Evolutionary conservation across 768 basidiomycete species (phyloP).

Genomic region (Clathrus columnatus): DNA sequence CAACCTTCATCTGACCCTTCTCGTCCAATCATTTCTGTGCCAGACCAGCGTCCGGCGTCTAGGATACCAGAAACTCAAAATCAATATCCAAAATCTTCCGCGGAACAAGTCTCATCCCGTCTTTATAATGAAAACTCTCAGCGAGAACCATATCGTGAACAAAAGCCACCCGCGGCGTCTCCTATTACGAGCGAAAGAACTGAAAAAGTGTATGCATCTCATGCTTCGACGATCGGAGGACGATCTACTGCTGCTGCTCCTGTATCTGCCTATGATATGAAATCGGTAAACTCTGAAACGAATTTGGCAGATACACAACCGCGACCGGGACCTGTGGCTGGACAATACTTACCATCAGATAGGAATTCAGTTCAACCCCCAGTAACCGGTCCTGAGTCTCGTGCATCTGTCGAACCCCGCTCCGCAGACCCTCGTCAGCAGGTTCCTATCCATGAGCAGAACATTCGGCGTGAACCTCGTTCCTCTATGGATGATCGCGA

Average conservation of each 20-base stretch:
- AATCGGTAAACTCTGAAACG: not conserved
- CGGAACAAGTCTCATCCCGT: not conserved
- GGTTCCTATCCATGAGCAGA: not conserved
- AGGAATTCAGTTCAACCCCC: not conserved
- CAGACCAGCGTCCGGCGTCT: constrained; percentile 1
- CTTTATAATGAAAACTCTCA: not conserved
- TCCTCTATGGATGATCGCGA: not conserved
- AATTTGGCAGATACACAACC: not conserved
- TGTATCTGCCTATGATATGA: not conserved
- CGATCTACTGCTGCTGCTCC: not conserved
- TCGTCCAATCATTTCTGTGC: not conserved
- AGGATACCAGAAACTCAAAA: not conserved
- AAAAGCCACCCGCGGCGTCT: not conserved
- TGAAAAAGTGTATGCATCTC: not conserved
- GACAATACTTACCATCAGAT: not conserved
- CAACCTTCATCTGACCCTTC: not conserved
- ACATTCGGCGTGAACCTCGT: not conserved
- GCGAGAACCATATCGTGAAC: not conserved
- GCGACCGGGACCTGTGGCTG: not conserved
- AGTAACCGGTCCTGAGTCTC: not conserved
- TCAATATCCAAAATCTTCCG: not conserved
- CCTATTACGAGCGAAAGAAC: not conserved
- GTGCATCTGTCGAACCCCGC: not conserved
- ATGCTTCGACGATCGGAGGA: too few species aligned
- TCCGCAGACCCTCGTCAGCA: not conserved